Evolutionary conservation across 2,329 filamentous ascomycete genomes (phyloP), one percentile per base, ranked within the genome.

Genomic region (Cladosporium sp.): DNA sequence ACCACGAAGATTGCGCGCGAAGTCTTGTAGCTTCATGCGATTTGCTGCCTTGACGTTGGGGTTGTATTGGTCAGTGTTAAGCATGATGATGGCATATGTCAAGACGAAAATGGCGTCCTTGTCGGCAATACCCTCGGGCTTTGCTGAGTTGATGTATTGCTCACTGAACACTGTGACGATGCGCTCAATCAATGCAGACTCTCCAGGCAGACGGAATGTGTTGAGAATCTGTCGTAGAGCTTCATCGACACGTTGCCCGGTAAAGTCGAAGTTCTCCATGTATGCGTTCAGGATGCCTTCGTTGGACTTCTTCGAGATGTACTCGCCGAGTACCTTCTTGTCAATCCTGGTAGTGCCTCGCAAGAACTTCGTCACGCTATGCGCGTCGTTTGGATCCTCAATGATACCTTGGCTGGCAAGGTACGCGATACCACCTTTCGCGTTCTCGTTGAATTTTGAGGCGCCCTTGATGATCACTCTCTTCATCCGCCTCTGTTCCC

Each of bases 41-140:
- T 86, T 87, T 59, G 83, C 75, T 1, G 78, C 69, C 59, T 82
- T 90, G 55, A 97, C 69, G 59, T 96, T 97, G 0, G 90, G 91
- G 62, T 95, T 98, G 68, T 97, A 93, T 61, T 94, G 86, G 64
- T 98, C 93, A 1, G 92, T 96, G 64, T 98, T 98, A 50, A 98
- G 75, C 82, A 98, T 90, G 67, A 98, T 95, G 62, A 96, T 94
- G 32, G 91, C 93, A 65, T 98, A 98, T 0, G 88, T 92, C 45
- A 98, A 75, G 41, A 98, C 83, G 62, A 88, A 98, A 18, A 93
- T 84, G 7, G 90, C 83, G 66, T 98, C 93, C 59, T 88, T 86
- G 62, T 95, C 84, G 6, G 84, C 86, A 55, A 97, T 83, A 18
- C 84, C 86, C 48, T 86, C 80, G 0, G 87, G 85, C 20, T 82